These are phyloP conservation scores for Pythium rhizo-oryzae DNA, from an alignment of 352 stramenopile genomes.

Conservation along the genomic window DNA sequence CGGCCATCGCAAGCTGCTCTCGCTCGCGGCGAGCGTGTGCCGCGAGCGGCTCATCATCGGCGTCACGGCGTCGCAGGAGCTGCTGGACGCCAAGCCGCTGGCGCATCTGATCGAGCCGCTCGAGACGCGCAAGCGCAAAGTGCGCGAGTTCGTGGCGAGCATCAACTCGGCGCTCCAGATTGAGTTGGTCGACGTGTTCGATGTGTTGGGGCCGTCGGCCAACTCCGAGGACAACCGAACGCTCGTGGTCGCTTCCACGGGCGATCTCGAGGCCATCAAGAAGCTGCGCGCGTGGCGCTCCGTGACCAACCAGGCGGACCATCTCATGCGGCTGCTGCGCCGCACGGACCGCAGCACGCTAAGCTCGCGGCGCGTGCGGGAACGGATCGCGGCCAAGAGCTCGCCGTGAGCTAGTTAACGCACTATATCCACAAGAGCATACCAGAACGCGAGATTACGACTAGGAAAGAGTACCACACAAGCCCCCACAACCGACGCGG, in stretches of 20 bases:
- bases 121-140: constrained; percentile 49
- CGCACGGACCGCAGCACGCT: constrained; percentile 85
- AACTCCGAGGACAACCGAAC: background rate
- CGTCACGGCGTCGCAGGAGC: constrained; percentile 32
- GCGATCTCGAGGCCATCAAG: constrained; percentile 4
- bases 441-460: too few relatives aligned
- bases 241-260: constrained; percentile 11
- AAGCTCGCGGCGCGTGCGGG: constrained; percentile 23
- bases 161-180: constrained; percentile 58
- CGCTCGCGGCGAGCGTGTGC: constrained; percentile 65
- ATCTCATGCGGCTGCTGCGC: constrained; percentile 77
- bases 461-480: too few relatives aligned
- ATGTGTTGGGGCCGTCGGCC: constrained; percentile 20
- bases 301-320: constrained; percentile 46
- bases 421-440: too few relatives aligned
- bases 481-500: too few relatives aligned
- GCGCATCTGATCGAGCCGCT: constrained; percentile 68
- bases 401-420: background rate
- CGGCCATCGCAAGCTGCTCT: constrained; percentile 90
- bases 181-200: constrained; percentile 74
- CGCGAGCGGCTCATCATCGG: constrained; percentile 59
- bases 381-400: constrained; percentile 34
- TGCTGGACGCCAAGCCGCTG: constrained; percentile 19
- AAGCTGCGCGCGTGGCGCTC: constrained; percentile 22
- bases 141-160: constrained; percentile 59